Evolutionary conservation across 2,329 filamentous ascomycete species (phyloP), one percentile per base, ranked within the genome.

Genomic region (Endothia cerciana): DNA sequence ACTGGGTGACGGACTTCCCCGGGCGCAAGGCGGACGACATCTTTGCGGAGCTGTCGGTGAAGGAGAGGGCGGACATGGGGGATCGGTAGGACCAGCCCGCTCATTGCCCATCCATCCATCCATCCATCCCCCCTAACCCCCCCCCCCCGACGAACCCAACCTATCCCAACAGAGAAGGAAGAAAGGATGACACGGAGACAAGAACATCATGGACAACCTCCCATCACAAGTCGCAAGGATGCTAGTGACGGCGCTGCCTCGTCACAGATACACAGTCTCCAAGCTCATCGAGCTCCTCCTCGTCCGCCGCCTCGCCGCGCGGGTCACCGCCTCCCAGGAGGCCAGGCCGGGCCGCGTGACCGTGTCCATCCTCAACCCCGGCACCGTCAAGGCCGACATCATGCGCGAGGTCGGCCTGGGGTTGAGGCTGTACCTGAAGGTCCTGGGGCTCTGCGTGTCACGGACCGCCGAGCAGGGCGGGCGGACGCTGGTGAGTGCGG

Each of bases 381-480:
- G 75, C 2, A 64, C 75, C 36, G 74, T 72, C 45, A 69, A 65
- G 28, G 76, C 74, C 0, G 70, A 53, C 2, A 57, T 64, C 47
- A 30, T 55, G 64, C 33, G 68, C 69, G 33, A 38, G 3, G 4
- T 17, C n/a, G 15, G 45, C 10, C 51, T n/a, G 15, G 41, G 63
- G 6, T 47, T 65, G 10, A 17, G 30, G 17, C 41, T 59, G 2
- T 36, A 49, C 1, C n/a, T 65, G 10, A 25, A 36, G 3, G 25
- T 65, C 1, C 68, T 71, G 22, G 65, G 68, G 3, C 60, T 47
- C 25, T 28, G 80, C 13, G 36, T 83, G 13, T 83, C 79, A 0
- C 76, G 82, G 1, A 77, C 76, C 0, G 76, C 80, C 0, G 84
- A 85, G 70, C 78, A 79, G 59, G 84, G 84, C 0, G 75, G 75